Evolutionary conservation across 169 alveolate genomes (phyloP).

Genomic region (Toxoplasma gondii): DNA sequence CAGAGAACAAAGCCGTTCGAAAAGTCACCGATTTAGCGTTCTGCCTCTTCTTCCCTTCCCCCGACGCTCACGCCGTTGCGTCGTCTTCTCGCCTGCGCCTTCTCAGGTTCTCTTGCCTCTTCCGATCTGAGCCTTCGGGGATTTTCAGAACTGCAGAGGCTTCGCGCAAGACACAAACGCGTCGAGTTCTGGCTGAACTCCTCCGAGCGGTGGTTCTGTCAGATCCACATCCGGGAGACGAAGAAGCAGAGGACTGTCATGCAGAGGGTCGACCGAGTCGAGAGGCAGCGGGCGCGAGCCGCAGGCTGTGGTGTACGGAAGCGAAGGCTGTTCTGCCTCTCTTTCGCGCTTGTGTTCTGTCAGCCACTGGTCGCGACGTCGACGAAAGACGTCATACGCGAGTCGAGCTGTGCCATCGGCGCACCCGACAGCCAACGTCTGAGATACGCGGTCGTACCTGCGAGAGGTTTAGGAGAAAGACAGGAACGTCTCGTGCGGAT

Average conservation of each 20-base stretch:
- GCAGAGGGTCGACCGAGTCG: not conserved
- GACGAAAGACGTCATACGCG: not conserved
- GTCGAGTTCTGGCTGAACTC: not conserved
- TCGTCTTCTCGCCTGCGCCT: not conserved
- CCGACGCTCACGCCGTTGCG: no score
- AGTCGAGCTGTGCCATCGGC: not conserved
- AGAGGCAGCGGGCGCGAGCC: not conserved
- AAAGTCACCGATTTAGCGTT: no score
- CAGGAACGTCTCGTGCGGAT: not conserved
- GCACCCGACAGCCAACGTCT: not conserved
- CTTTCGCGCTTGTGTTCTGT: not conserved
- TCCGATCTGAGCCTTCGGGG: not conserved
- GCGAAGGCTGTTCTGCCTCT: not conserved
- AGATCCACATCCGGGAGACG: not conserved
- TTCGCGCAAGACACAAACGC: not conserved
- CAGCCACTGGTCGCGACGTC: not conserved
- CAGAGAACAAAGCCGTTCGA: no score
- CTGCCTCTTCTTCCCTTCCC: no score
- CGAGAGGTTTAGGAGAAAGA: not conserved
- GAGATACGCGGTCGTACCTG: not conserved
- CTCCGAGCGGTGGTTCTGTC: not conserved
- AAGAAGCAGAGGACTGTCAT: not conserved
- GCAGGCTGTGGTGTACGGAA: not conserved
- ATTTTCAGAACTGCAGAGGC: not conserved
- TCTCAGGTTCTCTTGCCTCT: not conserved